Base-by-base conservation (phyloP, 2,329 filamentous ascomycete genomes). In the Didymella segeticola region DNA sequence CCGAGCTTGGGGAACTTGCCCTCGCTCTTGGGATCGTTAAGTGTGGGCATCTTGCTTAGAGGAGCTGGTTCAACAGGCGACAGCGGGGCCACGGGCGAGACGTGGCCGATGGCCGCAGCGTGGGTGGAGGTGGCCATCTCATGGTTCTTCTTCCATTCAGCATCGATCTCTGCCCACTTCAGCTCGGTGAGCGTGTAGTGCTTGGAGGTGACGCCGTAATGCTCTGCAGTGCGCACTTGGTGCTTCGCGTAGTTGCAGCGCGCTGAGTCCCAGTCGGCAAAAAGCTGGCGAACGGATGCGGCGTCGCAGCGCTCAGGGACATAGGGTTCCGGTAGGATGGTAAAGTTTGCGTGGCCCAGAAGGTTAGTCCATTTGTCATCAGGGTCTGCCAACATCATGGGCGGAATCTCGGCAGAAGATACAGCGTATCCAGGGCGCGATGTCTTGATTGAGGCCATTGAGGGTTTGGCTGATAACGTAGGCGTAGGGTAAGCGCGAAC, bases 331-430 rank as follows among this genome's bases (percentile, higher is more conserved):
- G 93, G 93, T 19, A 85, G 79, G 63, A 98, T 96, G 65, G 85
- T 93, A 73, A 96, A 97, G 78, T 98, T 96, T 60, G 93, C 93
- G 71, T 98, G 93, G 23, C 93, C 93, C 12, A 98, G 84, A 51
- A 86, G 86, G 68, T 89, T 85, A 1, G 90, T 89, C 93, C 93
- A 97, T 62, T 88, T 86, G 70, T 96, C 91, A 43, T 87, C 82
- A 5, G 87, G 86, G 68, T 96, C 91, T 26, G 73, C 70, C n/a
- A 86, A 78, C 47, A 87, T 78, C 58, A 92, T 85, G 4, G 84
- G 82, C 4, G 87, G 84, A 14, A 89, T 84, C 22, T 86, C 83
- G 4, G 77, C 71, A 31, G 79, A 76, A 4, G 83, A 80, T 29
- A 83, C 78, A 53, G 67, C 53, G 50, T 67, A 78, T 42, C 75